Percentiles rank a stretch among this genome's conserved stretches.
Conservation (phyloP, 148 eudicot genomes). For the Drosera capensis region DNA sequence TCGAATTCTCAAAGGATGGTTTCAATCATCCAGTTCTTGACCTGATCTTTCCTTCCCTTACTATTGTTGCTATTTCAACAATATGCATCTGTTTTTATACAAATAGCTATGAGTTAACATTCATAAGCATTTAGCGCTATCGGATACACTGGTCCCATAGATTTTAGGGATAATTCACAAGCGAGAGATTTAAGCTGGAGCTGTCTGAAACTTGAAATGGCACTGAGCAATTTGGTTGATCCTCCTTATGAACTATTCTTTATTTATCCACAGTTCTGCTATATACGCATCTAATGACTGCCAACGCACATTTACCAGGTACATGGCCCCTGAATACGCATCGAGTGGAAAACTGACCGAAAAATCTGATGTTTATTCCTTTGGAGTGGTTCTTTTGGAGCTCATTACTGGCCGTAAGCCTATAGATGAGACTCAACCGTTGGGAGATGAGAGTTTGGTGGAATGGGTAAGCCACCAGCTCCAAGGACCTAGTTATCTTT, state of each 20-base stretch:
- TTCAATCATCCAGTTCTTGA: too few species aligned
- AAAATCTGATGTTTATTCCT: conserved; percentile 15
- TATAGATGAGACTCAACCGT: conserved; percentile 8
- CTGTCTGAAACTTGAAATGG: background rate
- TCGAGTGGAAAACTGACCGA: conserved; percentile 9
- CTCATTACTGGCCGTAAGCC: conserved; percentile 16
- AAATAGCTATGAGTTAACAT: too few species aligned
- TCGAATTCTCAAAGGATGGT: too few species aligned
- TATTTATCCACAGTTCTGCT: too few species aligned
- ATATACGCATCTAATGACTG: background rate
- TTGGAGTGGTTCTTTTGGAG: conserved; percentile 11
- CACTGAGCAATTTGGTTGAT: background rate
- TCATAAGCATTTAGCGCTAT: too few species aligned
- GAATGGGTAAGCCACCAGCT: conserved; percentile 6
- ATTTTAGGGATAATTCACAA: too few species aligned
- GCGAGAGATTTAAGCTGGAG: too few species aligned
- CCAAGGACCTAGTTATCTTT: background rate
- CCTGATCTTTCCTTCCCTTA: too few species aligned
- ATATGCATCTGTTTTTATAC: too few species aligned
- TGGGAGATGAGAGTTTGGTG: conserved; percentile 11
- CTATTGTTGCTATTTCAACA: too few species aligned
- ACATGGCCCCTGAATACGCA: conserved; percentile 15
- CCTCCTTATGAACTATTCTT: too few species aligned
- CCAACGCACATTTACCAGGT: conserved; percentile 3
- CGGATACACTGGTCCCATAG: too few species aligned